Conservation (phyloP, 106 monocot genomes). For the Iris macrosiphon region DNA sequence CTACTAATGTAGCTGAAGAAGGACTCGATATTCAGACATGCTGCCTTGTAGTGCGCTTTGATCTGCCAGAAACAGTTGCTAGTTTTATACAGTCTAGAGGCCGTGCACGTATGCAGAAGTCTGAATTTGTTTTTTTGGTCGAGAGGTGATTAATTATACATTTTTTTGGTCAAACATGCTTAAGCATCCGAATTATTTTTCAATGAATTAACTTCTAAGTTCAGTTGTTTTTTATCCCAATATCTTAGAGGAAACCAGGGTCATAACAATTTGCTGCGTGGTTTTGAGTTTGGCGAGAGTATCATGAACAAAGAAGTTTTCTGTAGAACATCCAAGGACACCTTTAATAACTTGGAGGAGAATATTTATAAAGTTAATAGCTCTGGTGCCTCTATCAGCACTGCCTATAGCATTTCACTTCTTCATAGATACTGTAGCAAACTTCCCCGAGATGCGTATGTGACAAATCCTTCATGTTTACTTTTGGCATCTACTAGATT, state of each 20-base stretch:
- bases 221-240: background rate
- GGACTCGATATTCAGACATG: constrained; percentile 98
- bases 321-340: constrained; percentile 48
- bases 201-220: background rate
- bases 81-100: constrained; percentile 99
- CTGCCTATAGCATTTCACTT: constrained; percentile 83
- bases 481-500: background rate
- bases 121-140: constrained; percentile 72
- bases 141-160: constrained; percentile 50
- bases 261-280: constrained; percentile 51
- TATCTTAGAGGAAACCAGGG: constrained; percentile 54
- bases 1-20: constrained; percentile 98
- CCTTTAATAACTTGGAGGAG: constrained; percentile 70
- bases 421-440: constrained; percentile 79
- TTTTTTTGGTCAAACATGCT: constrained; percentile 4
- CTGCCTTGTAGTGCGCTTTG: constrained; percentile 91
- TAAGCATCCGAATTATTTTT: constrained; percentile 1
- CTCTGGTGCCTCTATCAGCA: constrained; percentile 90
- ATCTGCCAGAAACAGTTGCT: constrained; percentile 86
- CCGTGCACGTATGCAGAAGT: constrained; percentile 83
- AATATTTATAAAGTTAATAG: constrained; percentile 46
- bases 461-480: background rate
- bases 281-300: constrained; percentile 51
- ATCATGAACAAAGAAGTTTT: constrained; percentile 76
- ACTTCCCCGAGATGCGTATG: constrained; percentile 78